Evolutionary conservation across 1,284 basidiomycete species (phyloP).

Genomic region (Rhodotorula sp.): DNA sequence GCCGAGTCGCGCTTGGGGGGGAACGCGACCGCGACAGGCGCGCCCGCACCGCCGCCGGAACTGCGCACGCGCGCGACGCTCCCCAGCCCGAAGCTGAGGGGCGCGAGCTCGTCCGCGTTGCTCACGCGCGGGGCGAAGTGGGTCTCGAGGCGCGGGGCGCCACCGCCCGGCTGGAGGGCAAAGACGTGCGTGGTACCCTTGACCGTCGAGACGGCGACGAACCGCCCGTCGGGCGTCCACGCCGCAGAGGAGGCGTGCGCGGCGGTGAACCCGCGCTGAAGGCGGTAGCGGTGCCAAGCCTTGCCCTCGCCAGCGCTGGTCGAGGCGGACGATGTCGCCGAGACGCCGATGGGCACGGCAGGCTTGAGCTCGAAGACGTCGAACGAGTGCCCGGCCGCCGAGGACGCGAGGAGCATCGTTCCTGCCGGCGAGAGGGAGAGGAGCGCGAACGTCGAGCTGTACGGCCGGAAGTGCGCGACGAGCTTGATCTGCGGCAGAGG

Average conservation of each 20-base stretch:
- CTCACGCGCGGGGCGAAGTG: conserved; percentile 26
- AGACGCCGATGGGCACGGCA: conserved; percentile 44
- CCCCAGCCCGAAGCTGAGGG: conserved; percentile 24
- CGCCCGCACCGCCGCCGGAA: neutral
- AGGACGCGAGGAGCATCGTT: conserved; percentile 61
- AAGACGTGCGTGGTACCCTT: conserved; percentile 64
- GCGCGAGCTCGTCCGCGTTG: conserved; percentile 23
- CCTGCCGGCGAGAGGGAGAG: conserved; percentile 66
- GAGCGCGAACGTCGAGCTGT: conserved; percentile 57
- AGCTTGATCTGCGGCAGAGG: neutral
- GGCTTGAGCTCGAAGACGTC: conserved; percentile 59
- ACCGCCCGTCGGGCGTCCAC: conserved; percentile 67
- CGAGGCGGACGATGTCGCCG: neutral
- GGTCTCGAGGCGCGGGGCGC: conserved; percentile 54
- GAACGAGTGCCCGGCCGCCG: conserved; percentile 64
- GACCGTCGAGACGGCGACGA: conserved; percentile 66
- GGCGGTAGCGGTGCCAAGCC: conserved; percentile 66
- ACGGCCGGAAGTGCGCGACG: conserved; percentile 44
- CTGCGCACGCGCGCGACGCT: conserved; percentile 18
- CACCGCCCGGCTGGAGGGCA: conserved; percentile 72
- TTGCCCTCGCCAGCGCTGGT: conserved; percentile 48
- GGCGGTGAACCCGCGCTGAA: conserved; percentile 69
- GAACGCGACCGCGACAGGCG: no score
- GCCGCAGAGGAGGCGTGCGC: conserved; percentile 64
- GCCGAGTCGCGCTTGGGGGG: no score